Conservation (phyloP, 2,329 filamentous ascomycete species). For the Nemania serpens region DNA sequence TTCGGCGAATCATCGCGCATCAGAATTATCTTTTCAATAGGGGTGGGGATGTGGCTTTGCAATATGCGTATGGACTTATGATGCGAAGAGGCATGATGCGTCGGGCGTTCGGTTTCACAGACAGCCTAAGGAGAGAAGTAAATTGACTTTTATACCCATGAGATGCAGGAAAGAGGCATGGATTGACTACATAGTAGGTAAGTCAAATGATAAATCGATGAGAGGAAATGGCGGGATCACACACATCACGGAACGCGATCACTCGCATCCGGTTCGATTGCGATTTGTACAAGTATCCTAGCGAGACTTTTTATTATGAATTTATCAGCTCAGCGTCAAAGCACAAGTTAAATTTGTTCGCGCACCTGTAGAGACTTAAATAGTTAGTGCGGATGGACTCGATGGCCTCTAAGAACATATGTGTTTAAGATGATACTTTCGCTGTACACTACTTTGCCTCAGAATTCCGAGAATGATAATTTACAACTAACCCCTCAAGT, state of each 20-base stretch:
- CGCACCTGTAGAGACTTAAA: not conserved
- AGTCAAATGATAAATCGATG: conserved; percentile 9
- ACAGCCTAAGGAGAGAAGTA: too few relatives aligned
- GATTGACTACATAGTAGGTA: conserved; percentile 10
- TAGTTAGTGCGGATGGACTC: not conserved
- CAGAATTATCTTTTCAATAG: not conserved
- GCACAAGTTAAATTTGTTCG: conserved; percentile 13
- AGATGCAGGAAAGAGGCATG: not conserved
- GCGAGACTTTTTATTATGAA: conserved; percentile 5
- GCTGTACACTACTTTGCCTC: not conserved
- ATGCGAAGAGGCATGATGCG: not conserved
- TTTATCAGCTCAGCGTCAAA: conserved; percentile 18
- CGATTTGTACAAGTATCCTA: conserved; percentile 23
- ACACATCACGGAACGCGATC: not conserved
- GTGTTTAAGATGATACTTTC: not conserved
- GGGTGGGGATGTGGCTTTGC: not conserved
- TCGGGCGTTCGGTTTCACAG: too few relatives aligned
- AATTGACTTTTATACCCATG: conserved; percentile 17
- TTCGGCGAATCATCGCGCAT: not conserved
- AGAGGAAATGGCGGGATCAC: conserved; percentile 7
- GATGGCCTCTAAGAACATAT: not conserved
- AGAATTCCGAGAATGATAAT: too few relatives aligned
- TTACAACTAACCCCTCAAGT: too few relatives aligned
- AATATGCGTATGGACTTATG: not conserved
- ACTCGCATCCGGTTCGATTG: conserved; percentile 18